A percentile compares a stretch with the other conserved stretches of the same genome.
phyloP scores from a whole-genome alignment of 2,329 filamentous ascomycete species.

The Clonostachys sp. region DNA sequence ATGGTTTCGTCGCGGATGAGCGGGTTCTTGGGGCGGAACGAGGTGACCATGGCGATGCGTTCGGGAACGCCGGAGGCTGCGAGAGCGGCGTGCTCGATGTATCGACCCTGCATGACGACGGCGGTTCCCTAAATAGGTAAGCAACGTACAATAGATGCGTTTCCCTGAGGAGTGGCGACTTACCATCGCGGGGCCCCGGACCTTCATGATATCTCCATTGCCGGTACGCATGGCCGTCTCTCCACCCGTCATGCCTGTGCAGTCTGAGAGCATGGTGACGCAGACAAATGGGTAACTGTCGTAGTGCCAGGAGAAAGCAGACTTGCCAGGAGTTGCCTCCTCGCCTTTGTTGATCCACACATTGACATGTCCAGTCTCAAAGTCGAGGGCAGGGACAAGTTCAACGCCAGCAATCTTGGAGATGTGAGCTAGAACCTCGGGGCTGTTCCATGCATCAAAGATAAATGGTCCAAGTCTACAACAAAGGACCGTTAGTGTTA shows the following conservation, averaged over 20 bases:
- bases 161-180: slow-evolving; percentile 9
- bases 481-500: too few relatives aligned
- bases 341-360: slow-evolving; percentile 34
- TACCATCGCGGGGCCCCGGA: slow-evolving; percentile 57
- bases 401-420: slow-evolving; percentile 50
- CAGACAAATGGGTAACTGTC: slow-evolving; percentile 66
- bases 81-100: slow-evolving; percentile 61
- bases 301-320: slow-evolving; percentile 58
- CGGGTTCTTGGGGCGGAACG: slow-evolving; percentile 54
- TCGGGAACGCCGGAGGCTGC: slow-evolving; percentile 52
- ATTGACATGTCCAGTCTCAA: slow-evolving; percentile 51
- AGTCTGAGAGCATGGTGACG: slow-evolving; percentile 64
- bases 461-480: slow-evolving; percentile 57
- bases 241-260: slow-evolving; percentile 57
- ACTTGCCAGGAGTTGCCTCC: slow-evolving; percentile 23
- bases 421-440: slow-evolving; percentile 36
- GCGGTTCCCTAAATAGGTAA: slow-evolving; percentile 42
- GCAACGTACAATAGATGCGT: slow-evolving; percentile 5
- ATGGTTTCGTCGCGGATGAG: slow-evolving; percentile 54
- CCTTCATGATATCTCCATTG: slow-evolving; percentile 48
- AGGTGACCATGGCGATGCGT: slow-evolving; percentile 62
- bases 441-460: slow-evolving; percentile 41
- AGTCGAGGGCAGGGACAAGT: slow-evolving; percentile 45
- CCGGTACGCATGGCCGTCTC: slow-evolving; percentile 55
- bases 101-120: slow-evolving; percentile 62